phyloP scores from a whole-genome alignment of 2,329 filamentous ascomycete genomes.

The Microsporum ferrugineum region DNA sequence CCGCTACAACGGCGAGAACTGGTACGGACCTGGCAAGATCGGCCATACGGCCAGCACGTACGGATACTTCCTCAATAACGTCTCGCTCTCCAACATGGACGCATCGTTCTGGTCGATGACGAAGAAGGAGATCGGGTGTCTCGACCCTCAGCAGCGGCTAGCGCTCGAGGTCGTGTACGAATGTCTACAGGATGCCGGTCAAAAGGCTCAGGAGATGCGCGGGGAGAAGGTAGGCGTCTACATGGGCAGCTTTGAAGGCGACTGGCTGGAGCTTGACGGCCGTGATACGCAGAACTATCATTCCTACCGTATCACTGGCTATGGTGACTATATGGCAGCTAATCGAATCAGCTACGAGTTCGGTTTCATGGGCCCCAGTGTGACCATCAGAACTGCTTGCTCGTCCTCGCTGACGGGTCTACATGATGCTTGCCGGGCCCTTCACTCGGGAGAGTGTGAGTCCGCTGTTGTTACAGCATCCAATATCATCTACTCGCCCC shows the following conservation, averaged over 20 bases:
- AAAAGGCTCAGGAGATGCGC: slow-evolving; percentile 16
- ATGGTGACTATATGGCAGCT: slow-evolving; percentile 9
- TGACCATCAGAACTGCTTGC: slow-evolving; percentile 11
- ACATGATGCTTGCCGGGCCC: slow-evolving; percentile 1
- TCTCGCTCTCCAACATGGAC: slow-evolving; percentile 21
- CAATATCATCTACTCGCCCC: background rate
- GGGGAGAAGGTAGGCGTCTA: slow-evolving; percentile 21
- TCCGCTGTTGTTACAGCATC: background rate
- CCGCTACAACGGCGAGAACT: slow-evolving; percentile 10
- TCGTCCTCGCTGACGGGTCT: slow-evolving; percentile 5
- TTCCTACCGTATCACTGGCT: slow-evolving; percentile 4
- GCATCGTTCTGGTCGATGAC: slow-evolving; percentile 23
- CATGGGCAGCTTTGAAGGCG: slow-evolving; percentile 22
- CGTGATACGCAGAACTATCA: slow-evolving; percentile 11
- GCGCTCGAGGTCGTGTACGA: slow-evolving; percentile 27
- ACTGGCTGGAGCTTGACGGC: slow-evolving; percentile 13
- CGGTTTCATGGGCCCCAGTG: slow-evolving; percentile 17
- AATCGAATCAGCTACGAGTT: slow-evolving; percentile 18
- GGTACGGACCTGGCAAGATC: no score
- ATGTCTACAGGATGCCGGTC: slow-evolving; percentile 13
- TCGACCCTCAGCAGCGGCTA: slow-evolving; percentile 27
- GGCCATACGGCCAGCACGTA: background rate
- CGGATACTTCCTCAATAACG: slow-evolving; percentile 23
- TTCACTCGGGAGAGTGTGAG: slow-evolving; percentile 14
- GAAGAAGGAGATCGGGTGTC: slow-evolving; percentile 18